Percentiles rank a stretch among this genome's conserved stretches.
Conservation (phyloP, 192 early-diverging fungal species). For the Geranomyces michiganensis region DNA sequence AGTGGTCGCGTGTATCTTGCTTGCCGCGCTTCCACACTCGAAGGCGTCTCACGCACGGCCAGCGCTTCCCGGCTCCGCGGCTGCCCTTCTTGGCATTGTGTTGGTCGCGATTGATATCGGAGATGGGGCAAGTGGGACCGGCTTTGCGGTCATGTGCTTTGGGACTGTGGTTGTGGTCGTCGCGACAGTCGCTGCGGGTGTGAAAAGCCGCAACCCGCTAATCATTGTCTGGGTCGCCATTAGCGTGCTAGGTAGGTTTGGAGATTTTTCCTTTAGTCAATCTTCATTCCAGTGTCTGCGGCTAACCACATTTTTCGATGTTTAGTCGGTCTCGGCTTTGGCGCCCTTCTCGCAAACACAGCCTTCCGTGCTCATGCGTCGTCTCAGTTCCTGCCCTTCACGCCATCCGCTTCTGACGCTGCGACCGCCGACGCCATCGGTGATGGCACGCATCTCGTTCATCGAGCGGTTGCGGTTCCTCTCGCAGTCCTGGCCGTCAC, state of each 20-base stretch:
- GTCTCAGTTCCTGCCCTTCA: neutral
- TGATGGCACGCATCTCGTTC: neutral
- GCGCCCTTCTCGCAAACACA: slow-evolving; percentile 4
- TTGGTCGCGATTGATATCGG: slow-evolving; percentile 14
- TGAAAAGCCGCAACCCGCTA: neutral
- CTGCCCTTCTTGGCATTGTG: neutral
- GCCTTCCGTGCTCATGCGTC: neutral
- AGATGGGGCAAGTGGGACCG: neutral
- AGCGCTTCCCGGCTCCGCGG: slow-evolving; percentile 6
- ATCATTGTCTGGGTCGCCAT: neutral
- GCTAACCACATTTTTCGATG: neutral
- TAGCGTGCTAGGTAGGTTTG: neutral
- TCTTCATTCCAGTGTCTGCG: neutral
- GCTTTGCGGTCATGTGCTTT: slow-evolving; percentile 8
- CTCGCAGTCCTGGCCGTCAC: neutral
- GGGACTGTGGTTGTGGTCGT: slow-evolving; percentile 2
- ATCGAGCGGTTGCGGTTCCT: neutral
- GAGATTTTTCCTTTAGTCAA: too few relatives aligned
- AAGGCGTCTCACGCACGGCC: slow-evolving; percentile 10
- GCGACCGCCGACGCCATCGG: neutral
- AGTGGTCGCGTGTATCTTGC: neutral
- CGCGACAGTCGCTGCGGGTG: neutral
- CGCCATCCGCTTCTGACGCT: neutral
- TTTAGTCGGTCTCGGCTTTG: neutral
- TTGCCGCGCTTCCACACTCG: neutral